Percentiles rank a stretch among this genome's conserved stretches.
These are phyloP conservation scores for Avena eriantha DNA, from an alignment of 176 grass and related monocot genomes.

Conservation along the genomic window DNA sequence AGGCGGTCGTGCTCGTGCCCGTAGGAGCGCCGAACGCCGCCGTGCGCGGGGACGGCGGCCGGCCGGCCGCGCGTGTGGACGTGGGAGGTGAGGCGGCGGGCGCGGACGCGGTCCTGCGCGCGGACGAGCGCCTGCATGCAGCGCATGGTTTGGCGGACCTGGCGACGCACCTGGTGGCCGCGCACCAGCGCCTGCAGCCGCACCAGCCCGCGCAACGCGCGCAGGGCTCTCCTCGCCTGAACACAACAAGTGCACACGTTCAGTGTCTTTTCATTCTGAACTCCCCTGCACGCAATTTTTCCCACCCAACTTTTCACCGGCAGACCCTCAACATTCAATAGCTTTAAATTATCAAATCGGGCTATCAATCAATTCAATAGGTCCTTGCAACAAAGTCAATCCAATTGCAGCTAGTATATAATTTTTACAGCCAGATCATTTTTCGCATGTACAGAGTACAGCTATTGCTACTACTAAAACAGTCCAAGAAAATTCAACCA, in stretches of 20 bases:
- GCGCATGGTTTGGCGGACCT: slow-evolving; percentile 78
- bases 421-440: background rate
- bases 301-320: background rate
- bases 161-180: slow-evolving; percentile 77
- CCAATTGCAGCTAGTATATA: background rate
- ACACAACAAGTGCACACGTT: background rate
- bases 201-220: slow-evolving; percentile 69
- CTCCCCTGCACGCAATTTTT: background rate
- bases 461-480: background rate
- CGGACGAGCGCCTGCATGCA: slow-evolving; percentile 86
- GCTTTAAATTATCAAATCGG: too few species aligned
- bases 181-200: slow-evolving; percentile 82
- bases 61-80: background rate
- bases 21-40: background rate
- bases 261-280: background rate
- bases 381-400: background rate
- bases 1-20: background rate
- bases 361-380: too few species aligned
- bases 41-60: background rate
- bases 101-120: slow-evolving; percentile 74
- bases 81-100: slow-evolving; percentile 51
- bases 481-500: background rate
- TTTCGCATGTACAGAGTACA: background rate
- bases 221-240: slow-evolving; percentile 61
- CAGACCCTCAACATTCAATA: background rate